These are phyloP conservation scores for Ampelomyces quisqualis DNA, from an alignment of 2,329 filamentous ascomycete genomes.

Conservation along the genomic window DNA sequence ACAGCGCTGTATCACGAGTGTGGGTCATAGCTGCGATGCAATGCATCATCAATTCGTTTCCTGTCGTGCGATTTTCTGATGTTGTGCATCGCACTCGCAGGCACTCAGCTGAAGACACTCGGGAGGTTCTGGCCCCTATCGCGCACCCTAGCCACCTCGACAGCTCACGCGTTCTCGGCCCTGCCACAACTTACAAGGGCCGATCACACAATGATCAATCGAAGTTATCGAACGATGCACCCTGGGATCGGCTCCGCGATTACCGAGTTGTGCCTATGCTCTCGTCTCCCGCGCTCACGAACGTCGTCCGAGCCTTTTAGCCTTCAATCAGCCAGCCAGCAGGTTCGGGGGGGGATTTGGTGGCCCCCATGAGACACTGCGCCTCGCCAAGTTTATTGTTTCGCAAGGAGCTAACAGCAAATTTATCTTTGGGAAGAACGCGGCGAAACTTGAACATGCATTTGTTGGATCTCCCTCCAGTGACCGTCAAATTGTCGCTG, in stretches of 20 bases:
- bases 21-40: background rate
- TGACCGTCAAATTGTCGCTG: too few relatives aligned
- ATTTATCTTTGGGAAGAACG: too few relatives aligned
- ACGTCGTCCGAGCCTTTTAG: background rate
- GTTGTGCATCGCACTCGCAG: background rate
- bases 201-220: background rate
- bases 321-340: too few relatives aligned
- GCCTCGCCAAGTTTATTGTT: too few relatives aligned
- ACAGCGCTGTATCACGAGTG: background rate
- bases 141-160: background rate
- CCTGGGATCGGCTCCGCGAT: background rate
- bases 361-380: too few relatives aligned
- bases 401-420: too few relatives aligned
- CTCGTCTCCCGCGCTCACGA: background rate
- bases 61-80: background rate
- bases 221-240: background rate
- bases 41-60: background rate
- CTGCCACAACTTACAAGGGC: background rate
- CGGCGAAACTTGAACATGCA: too few relatives aligned
- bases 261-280: background rate
- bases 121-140: background rate
- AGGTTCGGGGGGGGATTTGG: too few relatives aligned
- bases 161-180: background rate
- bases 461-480: too few relatives aligned
- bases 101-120: background rate